Evolutionary conservation across 495 filamentous ascomycete genomes (phyloP), one percentile per base, ranked within the genome.

Genomic region (Emericellopsis terricola): DNA sequence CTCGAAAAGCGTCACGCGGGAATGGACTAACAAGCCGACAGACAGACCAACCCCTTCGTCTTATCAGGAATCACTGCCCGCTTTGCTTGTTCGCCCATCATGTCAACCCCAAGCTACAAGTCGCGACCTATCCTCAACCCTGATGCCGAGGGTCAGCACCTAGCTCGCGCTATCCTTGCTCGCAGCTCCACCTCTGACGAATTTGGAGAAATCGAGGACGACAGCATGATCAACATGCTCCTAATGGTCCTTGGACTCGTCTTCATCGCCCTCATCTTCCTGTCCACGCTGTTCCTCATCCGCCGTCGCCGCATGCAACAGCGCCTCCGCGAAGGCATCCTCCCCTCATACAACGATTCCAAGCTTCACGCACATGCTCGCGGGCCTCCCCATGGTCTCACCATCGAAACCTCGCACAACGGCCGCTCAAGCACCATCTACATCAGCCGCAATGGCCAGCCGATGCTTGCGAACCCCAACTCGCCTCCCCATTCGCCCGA

Each of bases 231-330:
- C 49, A 73, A 78, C 44, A 70, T 89, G 23, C 58, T 87, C 41
- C 82, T 93, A 45, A 67, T 72, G 19, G 73, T 96, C 11, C 57
- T 96, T 36, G 73, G 77, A 40, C 62, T 97, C 19, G 52, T 84
- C 42, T 63, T 84, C 39, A 48, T 82, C 44, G 72, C 62, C 29
- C 59, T 92, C 33, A 42, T 68, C 28, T 60, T 84, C 20, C 63
- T 79, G 28, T 75, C 63, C 34, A 56, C 57, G 13, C 73, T 94
- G 23, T 56, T 83, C 27, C 43, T 83, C 39, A 55, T 97, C 38
- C 78, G 79, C 50, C 68, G 72, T 43, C 65, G 41, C 17, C 52
- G 50, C 37, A 51, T 48, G 14, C 48, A 51, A 37, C 42, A 70
- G 48, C 71, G 75, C 58, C 55, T 41, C 47, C 50, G 41, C 44